Evolutionary conservation across 257 asterid species (phyloP), one percentile per base, ranked within the genome.

Genomic region (Fraxinus excelsior): DNA sequence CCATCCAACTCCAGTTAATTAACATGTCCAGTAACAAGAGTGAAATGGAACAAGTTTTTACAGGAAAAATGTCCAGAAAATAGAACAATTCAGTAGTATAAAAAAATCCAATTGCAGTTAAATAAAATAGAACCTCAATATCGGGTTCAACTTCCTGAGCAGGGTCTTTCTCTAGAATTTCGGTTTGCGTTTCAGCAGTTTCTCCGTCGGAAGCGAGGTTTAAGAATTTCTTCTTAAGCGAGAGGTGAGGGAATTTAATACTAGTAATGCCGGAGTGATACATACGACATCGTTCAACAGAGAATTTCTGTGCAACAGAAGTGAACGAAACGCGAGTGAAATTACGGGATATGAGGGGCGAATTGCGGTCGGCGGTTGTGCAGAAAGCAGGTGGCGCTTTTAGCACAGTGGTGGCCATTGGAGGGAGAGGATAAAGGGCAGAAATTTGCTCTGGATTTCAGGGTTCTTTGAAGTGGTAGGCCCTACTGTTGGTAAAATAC

Each of bases 141-240:
- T 84, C 85, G 35, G 84, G 65, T 56, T 86, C 90, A 70, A 60
- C 67, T 40, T 49, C 86, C 78, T 81, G 79, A 62, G 79, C 78
- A 75, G 76, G 75, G 35, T 81, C 87, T 26, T 77, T 75, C 82
- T 82, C 91, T 35, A 72, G 82, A 38, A 84, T 78, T 75, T 86
- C 91, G 23, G 90, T 82, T 81, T 76, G 86, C 51, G 83, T 83
- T 79, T 84, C 90, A 38, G 74, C 81, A 42, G 87, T 70, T 56
- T 90, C 94, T 68, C 86, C 92, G 32, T 80, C 73, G 6, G 88
- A 80, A 82, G 91, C 85, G 64, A 79, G 88, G 12, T 74, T 62
- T 42, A 69, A 25, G 18, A 86, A 74, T 28, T 81, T 85, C 46
- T 40, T 73, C 28, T 26, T 26, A 66, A 34, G 34, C 46, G 85